Percentiles rank a stretch among this genome's conserved stretches.
Evolutionary conservation across 2,329 filamentous ascomycete genomes (phyloP).

Genomic region (Cladophialophora carrionii): DNA sequence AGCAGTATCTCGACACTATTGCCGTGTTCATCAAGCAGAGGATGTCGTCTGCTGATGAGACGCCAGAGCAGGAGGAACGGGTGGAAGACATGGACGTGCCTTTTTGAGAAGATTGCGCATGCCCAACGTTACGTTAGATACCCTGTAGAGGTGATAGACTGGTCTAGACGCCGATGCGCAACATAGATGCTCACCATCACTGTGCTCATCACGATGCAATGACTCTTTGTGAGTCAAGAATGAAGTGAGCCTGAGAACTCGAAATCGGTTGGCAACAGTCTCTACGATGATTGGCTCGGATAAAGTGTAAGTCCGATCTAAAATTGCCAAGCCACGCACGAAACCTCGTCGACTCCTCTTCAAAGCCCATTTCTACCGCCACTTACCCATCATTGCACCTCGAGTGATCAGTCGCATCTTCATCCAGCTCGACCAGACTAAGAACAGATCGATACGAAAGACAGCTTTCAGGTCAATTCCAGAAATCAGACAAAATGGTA

Average conservation of each 20-base stretch:
- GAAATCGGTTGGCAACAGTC: too few relatives aligned
- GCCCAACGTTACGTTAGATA: conserved; percentile 3
- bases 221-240: conserved; percentile 22
- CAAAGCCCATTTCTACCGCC: conserved; percentile 28
- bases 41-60: conserved; percentile 47
- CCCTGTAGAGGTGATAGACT: conserved; percentile 22
- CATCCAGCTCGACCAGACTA: conserved; percentile 42
- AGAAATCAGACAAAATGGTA: conserved; percentile 69
- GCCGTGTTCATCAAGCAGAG: conserved; percentile 67
- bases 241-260: background rate
- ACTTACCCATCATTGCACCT: conserved; percentile 37
- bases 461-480: conserved; percentile 16
- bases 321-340: conserved; percentile 21
- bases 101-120: conserved; percentile 51
- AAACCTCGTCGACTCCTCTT: conserved; percentile 24
- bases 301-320: conserved; percentile 6
- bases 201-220: background rate
- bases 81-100: conserved; percentile 71
- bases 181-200: conserved; percentile 2
- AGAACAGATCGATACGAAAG: conserved; percentile 36
- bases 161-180: conserved; percentile 22
- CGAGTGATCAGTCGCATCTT: conserved; percentile 43
- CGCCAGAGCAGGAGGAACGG: conserved; percentile 56
- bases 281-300: conserved; percentile 6
- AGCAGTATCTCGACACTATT: conserved; percentile 77